Percentiles rank a stretch among this genome's conserved stretches.
phyloP scores from a whole-genome alignment of 495 filamentous ascomycete genomes.

The Aspergillus heteromorphus region DNA sequence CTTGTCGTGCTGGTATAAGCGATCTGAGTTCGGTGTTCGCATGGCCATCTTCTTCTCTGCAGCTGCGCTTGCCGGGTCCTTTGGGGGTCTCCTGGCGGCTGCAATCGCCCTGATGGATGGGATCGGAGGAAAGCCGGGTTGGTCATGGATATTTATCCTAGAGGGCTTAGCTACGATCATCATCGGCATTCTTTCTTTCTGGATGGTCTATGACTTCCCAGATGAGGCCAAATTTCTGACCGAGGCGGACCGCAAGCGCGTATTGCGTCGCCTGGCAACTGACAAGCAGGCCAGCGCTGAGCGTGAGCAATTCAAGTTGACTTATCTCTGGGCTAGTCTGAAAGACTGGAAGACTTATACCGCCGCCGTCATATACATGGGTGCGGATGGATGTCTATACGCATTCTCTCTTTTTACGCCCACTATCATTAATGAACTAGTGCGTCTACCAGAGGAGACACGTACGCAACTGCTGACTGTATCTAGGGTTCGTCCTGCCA shows the following conservation, averaged over 20 bases:
- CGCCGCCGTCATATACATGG: slow-evolving; percentile 76
- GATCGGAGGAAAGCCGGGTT: slow-evolving; percentile 52
- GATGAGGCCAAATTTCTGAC: slow-evolving; percentile 75
- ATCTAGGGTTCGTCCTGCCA: slow-evolving; percentile 16
- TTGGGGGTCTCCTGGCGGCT: slow-evolving; percentile 61
- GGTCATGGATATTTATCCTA: slow-evolving; percentile 70
- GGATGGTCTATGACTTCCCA: slow-evolving; percentile 87
- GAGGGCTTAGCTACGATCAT: slow-evolving; percentile 55
- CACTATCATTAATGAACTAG: slow-evolving; percentile 64
- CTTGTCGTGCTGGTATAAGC: slow-evolving; percentile 81
- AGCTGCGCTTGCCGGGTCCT: slow-evolving; percentile 59
- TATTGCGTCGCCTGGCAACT: slow-evolving; percentile 62
- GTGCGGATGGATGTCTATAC: slow-evolving; percentile 65
- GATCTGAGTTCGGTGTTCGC: slow-evolving; percentile 70
- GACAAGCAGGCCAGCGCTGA: slow-evolving; percentile 76
- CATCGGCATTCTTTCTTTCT: slow-evolving; percentile 69
- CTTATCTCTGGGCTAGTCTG: slow-evolving; percentile 68
- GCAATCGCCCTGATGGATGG: slow-evolving; percentile 62
- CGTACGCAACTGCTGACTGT: slow-evolving; percentile 21
- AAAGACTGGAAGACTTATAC: slow-evolving; percentile 86
- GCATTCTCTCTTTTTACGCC: slow-evolving; percentile 89
- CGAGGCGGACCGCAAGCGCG: slow-evolving; percentile 64
- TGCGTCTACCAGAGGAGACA: slow-evolving; percentile 15
- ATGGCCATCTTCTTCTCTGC: slow-evolving; percentile 78
- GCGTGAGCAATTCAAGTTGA: slow-evolving; percentile 73